Evolutionary conservation across 2,329 filamentous ascomycete species (phyloP).

Genomic region (Ploettnerulaceae sp.): DNA sequence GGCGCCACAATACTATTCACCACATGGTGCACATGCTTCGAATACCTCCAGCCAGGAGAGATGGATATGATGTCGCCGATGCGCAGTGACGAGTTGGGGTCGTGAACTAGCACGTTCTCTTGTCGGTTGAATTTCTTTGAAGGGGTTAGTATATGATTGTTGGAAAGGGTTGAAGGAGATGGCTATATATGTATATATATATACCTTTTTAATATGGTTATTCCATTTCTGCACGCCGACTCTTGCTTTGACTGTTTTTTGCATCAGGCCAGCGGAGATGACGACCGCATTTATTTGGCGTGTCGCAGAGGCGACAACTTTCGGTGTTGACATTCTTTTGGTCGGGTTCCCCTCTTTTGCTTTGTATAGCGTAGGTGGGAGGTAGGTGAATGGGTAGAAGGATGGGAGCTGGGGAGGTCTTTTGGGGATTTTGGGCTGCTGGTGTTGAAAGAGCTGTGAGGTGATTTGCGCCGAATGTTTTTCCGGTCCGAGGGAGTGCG

Average conservation of each 20-base stretch:
- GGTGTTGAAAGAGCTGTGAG: no score
- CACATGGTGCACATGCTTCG: constrained; percentile 65
- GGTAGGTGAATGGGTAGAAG: no score
- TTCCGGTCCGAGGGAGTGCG: no score
- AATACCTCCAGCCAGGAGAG: constrained; percentile 58
- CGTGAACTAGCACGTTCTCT: constrained; percentile 67
- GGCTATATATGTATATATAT: no score
- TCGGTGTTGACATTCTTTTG: constrained; percentile 9
- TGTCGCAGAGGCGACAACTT: constrained; percentile 8
- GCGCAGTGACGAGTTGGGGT: constrained; percentile 68
- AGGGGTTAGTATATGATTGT: not conserved
- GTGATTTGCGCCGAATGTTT: no score
- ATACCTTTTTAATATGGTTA: constrained; percentile 65
- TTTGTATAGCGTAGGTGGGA: no score
- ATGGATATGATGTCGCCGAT: constrained; percentile 73
- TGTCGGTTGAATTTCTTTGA: constrained; percentile 59
- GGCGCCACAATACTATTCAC: constrained; percentile 72
- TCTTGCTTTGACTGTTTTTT: constrained; percentile 73
- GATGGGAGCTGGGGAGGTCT: no score
- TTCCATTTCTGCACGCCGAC: constrained; percentile 70
- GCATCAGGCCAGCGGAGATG: constrained; percentile 71
- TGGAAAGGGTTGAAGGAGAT: no score
- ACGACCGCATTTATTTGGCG: constrained; percentile 47
- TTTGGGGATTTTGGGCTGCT: no score
- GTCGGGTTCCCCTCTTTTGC: no score